Evolutionary conservation across 345 rosid species (phyloP), one percentile per base, ranked within the genome.

Genomic region (Camelina sativa): DNA sequence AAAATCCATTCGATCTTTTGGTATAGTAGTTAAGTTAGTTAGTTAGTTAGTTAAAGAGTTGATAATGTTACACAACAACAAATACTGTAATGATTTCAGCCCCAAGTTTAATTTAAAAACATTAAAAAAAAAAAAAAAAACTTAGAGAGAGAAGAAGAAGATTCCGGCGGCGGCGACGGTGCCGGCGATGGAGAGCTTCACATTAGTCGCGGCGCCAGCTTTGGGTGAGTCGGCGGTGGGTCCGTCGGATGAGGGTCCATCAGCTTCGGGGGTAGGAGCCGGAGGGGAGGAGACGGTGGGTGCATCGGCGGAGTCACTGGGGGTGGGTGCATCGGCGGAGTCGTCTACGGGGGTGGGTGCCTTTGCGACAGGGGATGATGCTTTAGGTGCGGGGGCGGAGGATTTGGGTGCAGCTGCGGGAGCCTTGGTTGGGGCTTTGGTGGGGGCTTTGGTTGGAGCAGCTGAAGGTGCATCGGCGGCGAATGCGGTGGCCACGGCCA

Each of bases 391-490:
- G 65, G 69, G 28, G 62, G 68, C 25, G 61, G 73, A 20, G 59
- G 67, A 43, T 43, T 62, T 67, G 1, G 71, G 71, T 67, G 71
- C 59, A 43, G 72, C 23, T 9, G 73, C 78, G 6, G 78, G 73
- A 30, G 72, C 37, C 71, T 73, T 65, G 53, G 19, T 30, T 11
- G 40, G 32, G 51, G 65, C 25, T 23, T 23, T 46, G 51, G 72
- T 38, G 8, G 78, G 78, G 5, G 78, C 50, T 32, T 67, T 53
- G 16, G 79, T 17, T 15, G 79, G 79, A 4, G 79, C 43, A 40
- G 73, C 67, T 40, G 79, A 75, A 3, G 79, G 79, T 67, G 79
- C 68, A 23, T 75, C 73, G 11, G 79, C 79, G 4, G 79, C 79
- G 68, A 75, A 67, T 11, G 51, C 73, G 34, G 79, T 67, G 44